Evolutionary conservation across 257 asterid species (phyloP), one percentile per base, ranked within the genome.

Genomic region (Craterostigma plantagineum): DNA sequence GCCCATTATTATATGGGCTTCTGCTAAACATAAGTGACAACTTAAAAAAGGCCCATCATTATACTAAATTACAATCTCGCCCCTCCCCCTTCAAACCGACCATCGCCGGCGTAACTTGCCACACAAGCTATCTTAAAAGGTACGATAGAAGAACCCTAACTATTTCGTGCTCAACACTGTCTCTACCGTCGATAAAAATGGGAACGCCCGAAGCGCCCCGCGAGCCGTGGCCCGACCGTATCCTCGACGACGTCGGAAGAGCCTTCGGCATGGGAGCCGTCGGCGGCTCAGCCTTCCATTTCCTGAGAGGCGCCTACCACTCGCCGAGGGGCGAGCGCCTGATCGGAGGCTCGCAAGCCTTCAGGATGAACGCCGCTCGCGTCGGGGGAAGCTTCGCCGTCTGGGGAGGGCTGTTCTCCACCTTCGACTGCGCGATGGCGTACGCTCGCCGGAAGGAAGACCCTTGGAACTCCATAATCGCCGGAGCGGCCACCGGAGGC

Each of bases 401-500:
- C 3, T 86, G 97, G 97, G 94, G 94, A 11, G 93, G 92, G 4
- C 85, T 84, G 13, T 84, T 84, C 49, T 84, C 96, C 52, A 74
- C 92, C 11, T 84, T 84, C 35, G 96, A 84, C 62, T 80, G 96
- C 64, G 60, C 85, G 8, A 72, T 80, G 93, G 96, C 79, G 12
- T 80, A 77, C 27, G 4, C 80, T 35, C 82, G 93, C 16, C 92
- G 72, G 57, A 84, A 80, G 34, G 96, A 84, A 66, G 96, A 84
- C 51, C 96, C 96, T 0, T 80, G 93, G 96, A 84, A 82, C 65
- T 72, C 95, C 14, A 82, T 82, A 39, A 63, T 82, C 10, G 80
- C 95, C 42, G 95, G 95, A 42, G 96, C 96, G 16, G 96, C 96
- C 15, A 74, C 96, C 7, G 96, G 96, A 40, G 96, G 96, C 12